A percentile compares a stretch with the other conserved stretches of the same genome.
Conservation (phyloP, 1,139 yeast genomes). For the Pichia sp. region DNA sequence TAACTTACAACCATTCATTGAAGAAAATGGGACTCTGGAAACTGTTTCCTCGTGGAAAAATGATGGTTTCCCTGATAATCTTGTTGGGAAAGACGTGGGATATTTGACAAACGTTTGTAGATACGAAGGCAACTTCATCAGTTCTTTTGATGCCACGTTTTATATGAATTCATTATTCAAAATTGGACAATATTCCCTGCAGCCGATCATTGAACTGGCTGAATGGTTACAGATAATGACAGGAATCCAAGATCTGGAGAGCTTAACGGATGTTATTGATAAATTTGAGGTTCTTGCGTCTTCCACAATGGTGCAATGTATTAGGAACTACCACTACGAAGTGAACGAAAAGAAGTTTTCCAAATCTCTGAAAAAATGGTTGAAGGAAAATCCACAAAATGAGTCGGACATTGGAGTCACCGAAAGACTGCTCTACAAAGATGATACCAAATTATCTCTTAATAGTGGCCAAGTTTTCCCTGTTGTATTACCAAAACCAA, state of each 20-base stretch:
- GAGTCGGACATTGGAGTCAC: constrained; percentile 13
- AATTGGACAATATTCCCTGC: constrained; percentile 58
- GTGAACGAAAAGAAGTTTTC: constrained; percentile 62
- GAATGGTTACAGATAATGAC: constrained; percentile 92
- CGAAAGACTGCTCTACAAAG: constrained; percentile 24
- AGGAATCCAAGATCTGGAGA: constrained; percentile 37
- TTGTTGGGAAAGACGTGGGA: constrained; percentile 20
- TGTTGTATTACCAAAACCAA: constrained; percentile 48
- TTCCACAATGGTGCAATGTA: constrained; percentile 59
- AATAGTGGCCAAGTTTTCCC: constrained; percentile 43
- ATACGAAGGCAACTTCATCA: constrained; percentile 26
- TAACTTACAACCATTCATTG: constrained; percentile 46
- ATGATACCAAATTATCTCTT: constrained; percentile 37
- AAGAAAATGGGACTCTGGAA: constrained; percentile 30
- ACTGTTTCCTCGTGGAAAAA: constrained; percentile 18
- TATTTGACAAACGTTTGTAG: constrained; percentile 23
- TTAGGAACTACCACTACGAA: constrained; percentile 77
- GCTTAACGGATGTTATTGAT: constrained; percentile 47
- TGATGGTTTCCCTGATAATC: constrained; percentile 34
- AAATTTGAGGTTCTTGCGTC: constrained; percentile 58
- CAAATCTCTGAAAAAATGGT: constrained; percentile 34
- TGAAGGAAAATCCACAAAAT: constrained; percentile 16
- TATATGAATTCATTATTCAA: constrained; percentile 49
- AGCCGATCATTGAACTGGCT: constrained; percentile 68
- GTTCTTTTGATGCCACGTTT: constrained; percentile 33